Percentiles rank a stretch among this genome's conserved stretches.
These are phyloP conservation scores for Scheffersomyces stipitis DNA, from an alignment of 805 yeast species.

Conservation along the genomic window DNA sequence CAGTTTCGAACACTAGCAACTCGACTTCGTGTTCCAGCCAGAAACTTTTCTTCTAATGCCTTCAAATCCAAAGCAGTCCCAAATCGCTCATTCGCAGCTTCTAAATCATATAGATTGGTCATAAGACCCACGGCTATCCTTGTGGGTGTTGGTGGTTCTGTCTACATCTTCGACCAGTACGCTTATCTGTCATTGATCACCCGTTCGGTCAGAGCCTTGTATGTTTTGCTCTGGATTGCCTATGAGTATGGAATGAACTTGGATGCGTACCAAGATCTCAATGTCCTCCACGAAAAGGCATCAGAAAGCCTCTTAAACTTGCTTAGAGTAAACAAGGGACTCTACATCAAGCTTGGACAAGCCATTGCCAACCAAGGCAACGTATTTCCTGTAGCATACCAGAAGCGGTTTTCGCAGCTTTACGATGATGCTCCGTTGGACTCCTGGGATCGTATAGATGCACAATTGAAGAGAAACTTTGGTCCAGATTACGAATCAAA, in stretches of 20 bases:
- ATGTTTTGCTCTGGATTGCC: constrained; percentile 50
- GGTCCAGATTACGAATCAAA: constrained; percentile 42
- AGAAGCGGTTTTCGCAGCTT: constrained; percentile 52
- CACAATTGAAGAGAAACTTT: constrained; percentile 35
- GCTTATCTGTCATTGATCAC: constrained; percentile 49
- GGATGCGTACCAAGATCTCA: constrained; percentile 36
- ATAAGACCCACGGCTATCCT: background rate
- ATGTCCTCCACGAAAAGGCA: constrained; percentile 57
- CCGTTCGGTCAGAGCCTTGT: constrained; percentile 54
- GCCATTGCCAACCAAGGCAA: constrained; percentile 74
- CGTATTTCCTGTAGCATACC: constrained; percentile 65
- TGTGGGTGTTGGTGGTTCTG: constrained; percentile 7
- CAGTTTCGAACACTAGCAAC: too few relatives aligned
- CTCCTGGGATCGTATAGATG: constrained; percentile 47
- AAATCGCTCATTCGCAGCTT: too few relatives aligned
- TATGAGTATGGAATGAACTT: constrained; percentile 54
- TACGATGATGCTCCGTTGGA: constrained; percentile 72
- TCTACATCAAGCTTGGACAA: constrained; percentile 78
- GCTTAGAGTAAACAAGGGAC: constrained; percentile 36
- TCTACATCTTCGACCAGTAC: constrained; percentile 34
- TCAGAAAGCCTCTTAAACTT: constrained; percentile 40
- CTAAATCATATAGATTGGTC: background rate
- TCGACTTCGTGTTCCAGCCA: too few relatives aligned
- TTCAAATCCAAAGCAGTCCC: too few relatives aligned
- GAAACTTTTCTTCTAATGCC: too few relatives aligned